Evolutionary conservation across 441 rosid genomes (phyloP), one percentile per base, ranked within the genome.

Genomic region (Codiaeum variegatum): DNA sequence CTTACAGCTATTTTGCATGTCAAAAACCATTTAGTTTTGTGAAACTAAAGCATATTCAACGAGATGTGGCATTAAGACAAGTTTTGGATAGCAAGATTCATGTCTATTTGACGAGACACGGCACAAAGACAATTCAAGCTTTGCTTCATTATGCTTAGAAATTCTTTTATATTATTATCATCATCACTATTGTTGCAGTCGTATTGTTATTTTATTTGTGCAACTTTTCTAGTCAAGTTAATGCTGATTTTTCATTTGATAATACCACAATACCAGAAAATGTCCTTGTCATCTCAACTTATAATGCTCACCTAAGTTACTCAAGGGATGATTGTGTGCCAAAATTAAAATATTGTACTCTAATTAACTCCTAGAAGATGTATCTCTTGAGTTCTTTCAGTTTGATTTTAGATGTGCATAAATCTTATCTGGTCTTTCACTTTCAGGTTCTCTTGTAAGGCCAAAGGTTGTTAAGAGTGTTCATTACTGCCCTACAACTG

Each of bases 381-480:
- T 9, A 16, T 70, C 13, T 23, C 28, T 21, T 2, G 0, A 63
- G 10, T 31, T 15, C 49, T 18, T 55, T 62, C 15, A n/a, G 18
- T 24, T 4, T 75, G 62, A 44, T 73, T 66, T 19, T 66, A 64
- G 66, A 56, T 67, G 19, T 49, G 42, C 23, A 24, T 44, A 19
- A 32, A 38, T 52, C 51, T 79, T 29, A 78, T 61, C 31, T 55
- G 28, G 5, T 23, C 62, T 16, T 61, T 78, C 28, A 59, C 34
- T 65, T 79, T 75, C 80, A 95, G 99, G 99, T 82, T 95, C 99
- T 73, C 95, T 95, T 70, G 99, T 95, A 55, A 89, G 99, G 83
- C 99, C 99, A 51, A 95, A 95, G 80, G 99, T 95, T 79, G 95
- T 95, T 47, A 95, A 87, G 84, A 95, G 99, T 23, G 98, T 93